Conservation (phyloP, 352 stramenopile species). For the Pythium monospermum region DNA sequence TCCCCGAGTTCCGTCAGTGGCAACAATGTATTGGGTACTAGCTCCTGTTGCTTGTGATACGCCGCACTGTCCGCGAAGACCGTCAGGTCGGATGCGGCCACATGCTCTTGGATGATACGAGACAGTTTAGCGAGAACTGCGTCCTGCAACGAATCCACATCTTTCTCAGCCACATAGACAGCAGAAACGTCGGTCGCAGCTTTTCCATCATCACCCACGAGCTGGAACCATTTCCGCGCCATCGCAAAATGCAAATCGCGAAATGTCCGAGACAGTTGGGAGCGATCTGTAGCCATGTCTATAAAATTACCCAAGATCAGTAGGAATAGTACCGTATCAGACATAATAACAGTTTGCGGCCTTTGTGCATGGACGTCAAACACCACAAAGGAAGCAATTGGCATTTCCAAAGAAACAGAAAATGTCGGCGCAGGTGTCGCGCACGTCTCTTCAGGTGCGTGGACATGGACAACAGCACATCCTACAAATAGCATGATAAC, state of each 20-base stretch:
- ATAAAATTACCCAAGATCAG: constrained; percentile 1
- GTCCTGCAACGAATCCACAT: constrained; percentile 2
- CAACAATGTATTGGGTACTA: not conserved
- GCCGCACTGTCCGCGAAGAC: constrained; percentile 5
- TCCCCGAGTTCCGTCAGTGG: not conserved
- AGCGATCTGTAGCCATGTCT: constrained; percentile 15
- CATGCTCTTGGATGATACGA: not conserved
- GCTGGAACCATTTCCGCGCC: not conserved
- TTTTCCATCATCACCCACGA: not conserved
- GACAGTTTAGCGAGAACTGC: not conserved
- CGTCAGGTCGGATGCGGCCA: not conserved
- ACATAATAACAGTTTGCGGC: constrained; percentile 9
- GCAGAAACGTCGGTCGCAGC: not conserved
- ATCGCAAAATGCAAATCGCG: not conserved
- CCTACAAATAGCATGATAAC: not conserved
- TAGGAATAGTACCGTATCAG: constrained; percentile 9
- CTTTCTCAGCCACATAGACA: constrained; percentile 1
- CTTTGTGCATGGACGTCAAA: constrained; percentile 5
- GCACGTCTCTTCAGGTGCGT: constrained; percentile 65
- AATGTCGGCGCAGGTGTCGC: constrained; percentile 52
- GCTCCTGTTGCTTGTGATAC: not conserved
- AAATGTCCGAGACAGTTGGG: not conserved
- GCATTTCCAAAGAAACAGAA: not conserved
- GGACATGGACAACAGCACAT: not conserved
- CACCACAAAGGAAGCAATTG: constrained; percentile 4